Conservation (phyloP, 495 filamentous ascomycete species). For the Evernia prunastri region DNA sequence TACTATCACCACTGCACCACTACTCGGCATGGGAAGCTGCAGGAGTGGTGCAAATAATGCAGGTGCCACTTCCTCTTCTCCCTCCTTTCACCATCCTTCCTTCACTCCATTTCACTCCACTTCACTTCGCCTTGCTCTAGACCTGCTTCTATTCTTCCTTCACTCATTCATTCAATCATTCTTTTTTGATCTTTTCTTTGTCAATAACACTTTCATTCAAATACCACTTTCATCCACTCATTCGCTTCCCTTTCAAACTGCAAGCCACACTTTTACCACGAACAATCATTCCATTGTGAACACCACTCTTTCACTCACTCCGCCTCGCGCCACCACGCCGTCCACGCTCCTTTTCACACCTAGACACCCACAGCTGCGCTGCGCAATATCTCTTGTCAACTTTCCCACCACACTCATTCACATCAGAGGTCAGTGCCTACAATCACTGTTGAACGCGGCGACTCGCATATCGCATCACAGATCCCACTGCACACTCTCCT, state of each 20-base stretch:
- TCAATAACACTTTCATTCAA: background rate
- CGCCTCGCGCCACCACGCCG: background rate
- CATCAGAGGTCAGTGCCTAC: constrained; percentile 1
- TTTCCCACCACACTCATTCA: background rate
- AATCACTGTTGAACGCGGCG: background rate
- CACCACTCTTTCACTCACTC: background rate
- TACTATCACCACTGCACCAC: background rate
- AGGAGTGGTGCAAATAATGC: background rate
- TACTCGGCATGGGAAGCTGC: background rate
- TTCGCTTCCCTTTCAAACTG: background rate
- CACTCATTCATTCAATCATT: background rate
- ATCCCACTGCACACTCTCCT: background rate
- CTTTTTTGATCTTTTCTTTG: background rate
- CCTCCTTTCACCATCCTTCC: no score
- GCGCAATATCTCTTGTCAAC: background rate
- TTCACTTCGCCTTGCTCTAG: no score
- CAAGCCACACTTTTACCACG: background rate
- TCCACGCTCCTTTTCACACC: background rate
- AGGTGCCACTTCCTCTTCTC: no score
- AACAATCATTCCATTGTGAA: background rate
- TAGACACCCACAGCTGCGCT: background rate
- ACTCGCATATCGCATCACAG: background rate
- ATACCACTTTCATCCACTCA: background rate
- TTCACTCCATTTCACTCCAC: no score
- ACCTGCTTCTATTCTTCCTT: no score